Conservation (phyloP, 192 early-diverging fungal species). For the Backusella tarrabulga region DNA sequence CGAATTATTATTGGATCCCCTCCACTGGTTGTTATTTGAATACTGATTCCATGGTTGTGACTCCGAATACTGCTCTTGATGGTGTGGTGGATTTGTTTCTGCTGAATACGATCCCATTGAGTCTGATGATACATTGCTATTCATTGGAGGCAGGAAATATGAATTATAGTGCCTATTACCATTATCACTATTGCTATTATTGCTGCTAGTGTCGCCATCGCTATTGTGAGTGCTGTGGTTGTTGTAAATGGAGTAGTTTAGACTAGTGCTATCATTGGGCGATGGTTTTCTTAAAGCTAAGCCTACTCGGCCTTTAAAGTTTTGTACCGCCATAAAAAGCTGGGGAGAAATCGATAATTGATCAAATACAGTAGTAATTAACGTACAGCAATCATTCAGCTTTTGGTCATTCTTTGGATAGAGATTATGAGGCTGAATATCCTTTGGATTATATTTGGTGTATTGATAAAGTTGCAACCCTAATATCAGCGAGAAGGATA, state of each 20-base stretch:
- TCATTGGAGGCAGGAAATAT: background rate
- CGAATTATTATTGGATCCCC: background rate
- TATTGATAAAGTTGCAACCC: background rate
- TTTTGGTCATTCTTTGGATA: background rate
- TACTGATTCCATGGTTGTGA: background rate
- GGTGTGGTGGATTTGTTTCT: background rate
- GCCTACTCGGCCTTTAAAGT: background rate
- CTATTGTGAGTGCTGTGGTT: background rate
- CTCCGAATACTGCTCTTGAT: background rate
- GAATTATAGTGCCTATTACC: background rate
- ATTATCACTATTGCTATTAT: background rate
- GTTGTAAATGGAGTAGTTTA: background rate
- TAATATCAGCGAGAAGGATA: background rate
- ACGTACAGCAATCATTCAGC: background rate
- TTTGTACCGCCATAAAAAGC: background rate
- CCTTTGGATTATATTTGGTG: background rate
- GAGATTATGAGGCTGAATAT: background rate
- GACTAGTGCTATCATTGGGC: background rate
- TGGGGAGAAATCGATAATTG: background rate
- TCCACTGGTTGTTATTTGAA: background rate
- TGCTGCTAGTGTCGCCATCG: background rate
- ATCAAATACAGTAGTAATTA: background rate
- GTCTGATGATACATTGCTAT: background rate
- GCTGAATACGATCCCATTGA: background rate
- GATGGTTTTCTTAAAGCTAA: background rate